Evolutionary conservation across 139 green algal genomes (phyloP), one percentile per base, ranked within the genome.

Genomic region (Monoraphidium neglectum): DNA sequence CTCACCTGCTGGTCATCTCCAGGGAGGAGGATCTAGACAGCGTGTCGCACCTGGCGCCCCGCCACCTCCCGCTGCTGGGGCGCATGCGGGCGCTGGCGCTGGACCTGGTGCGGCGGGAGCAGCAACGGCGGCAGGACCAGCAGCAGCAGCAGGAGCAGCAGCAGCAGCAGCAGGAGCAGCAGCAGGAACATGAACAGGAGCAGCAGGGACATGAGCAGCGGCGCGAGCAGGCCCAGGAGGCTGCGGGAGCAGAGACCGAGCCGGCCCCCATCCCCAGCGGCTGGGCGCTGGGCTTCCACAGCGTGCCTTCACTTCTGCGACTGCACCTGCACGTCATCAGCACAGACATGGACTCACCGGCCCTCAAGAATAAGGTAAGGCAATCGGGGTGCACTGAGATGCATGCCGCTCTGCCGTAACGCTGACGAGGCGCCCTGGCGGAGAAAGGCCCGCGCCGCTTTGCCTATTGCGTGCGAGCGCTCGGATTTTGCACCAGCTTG

Each of bases 301-400:
- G 73, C 13, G 51, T 91, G 0, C 94, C 94, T 21, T 93, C 84
- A 13, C 91, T 98, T 87, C 67, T 51, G 24, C 94, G 97, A 77
- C 86, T 98, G 63, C 94, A 98, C 78, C 61, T 98, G 70, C 94
- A 98, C 75, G 90, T 95, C 24, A 84, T 98, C 51, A 90, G 68
- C 54, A 73, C 59, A 75, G 89, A 94, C 62, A 83, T 86, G 23
- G 57, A 76, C 56, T 78, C 86, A 2, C 32, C 74, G 2, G 54
- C 21, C 23, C 74, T 97, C 28, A 97, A 96, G 83, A 84, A 84
- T 70, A 98, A 95, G 81, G n/a, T n/a, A n/a, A n/a, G n/a, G n/a
- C n/a, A n/a, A n/a, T n/a, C n/a, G n/a, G n/a, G n/a, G n/a, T n/a
- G n/a, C n/a, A n/a, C n/a, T n/a, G n/a, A n/a, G n/a, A n/a, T n/a